These are phyloP conservation scores for Talaromyces pinophilus DNA, from an alignment of 2,329 filamentous ascomycete genomes.

Conservation along the genomic window DNA sequence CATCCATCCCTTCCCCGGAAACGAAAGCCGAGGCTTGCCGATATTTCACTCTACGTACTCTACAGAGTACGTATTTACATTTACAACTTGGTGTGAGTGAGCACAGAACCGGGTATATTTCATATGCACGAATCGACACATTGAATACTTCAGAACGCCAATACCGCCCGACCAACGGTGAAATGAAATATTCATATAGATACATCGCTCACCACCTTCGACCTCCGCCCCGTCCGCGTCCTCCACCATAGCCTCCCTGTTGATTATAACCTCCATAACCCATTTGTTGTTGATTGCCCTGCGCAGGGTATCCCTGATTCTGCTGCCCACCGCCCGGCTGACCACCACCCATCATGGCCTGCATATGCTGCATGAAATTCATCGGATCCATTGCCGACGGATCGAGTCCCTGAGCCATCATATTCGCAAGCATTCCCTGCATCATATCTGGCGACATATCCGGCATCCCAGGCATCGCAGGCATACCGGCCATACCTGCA, in stretches of 20 bases:
- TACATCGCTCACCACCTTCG: constrained; percentile 39
- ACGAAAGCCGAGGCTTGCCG: constrained; percentile 35
- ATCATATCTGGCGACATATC: constrained; percentile 58
- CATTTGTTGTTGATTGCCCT: constrained; percentile 45
- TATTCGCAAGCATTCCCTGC: constrained; percentile 59
- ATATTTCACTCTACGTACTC: background rate
- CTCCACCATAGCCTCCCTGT: constrained; percentile 37
- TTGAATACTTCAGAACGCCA: constrained; percentile 17
- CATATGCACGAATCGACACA: background rate
- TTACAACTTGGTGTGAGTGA: too few species aligned
- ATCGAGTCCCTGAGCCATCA: constrained; percentile 57
- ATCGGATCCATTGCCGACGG: constrained; percentile 56
- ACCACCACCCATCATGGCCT: constrained; percentile 51
- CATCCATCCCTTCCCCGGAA: constrained; percentile 12
- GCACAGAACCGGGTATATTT: constrained; percentile 3
- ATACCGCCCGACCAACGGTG: constrained; percentile 12
- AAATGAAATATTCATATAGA: constrained; percentile 7
- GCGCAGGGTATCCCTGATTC: constrained; percentile 36
- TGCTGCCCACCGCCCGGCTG: constrained; percentile 42
- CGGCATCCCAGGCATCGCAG: constrained; percentile 48
- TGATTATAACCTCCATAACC: constrained; percentile 46
- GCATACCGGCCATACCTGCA: constrained; percentile 37
- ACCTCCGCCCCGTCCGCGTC: constrained; percentile 39
- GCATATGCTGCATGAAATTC: constrained; percentile 56
- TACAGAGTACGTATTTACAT: too few species aligned